These are phyloP conservation scores for Thinopyrum elongatum DNA, from an alignment of 176 grass and related monocot genomes.

Conservation along the genomic window DNA sequence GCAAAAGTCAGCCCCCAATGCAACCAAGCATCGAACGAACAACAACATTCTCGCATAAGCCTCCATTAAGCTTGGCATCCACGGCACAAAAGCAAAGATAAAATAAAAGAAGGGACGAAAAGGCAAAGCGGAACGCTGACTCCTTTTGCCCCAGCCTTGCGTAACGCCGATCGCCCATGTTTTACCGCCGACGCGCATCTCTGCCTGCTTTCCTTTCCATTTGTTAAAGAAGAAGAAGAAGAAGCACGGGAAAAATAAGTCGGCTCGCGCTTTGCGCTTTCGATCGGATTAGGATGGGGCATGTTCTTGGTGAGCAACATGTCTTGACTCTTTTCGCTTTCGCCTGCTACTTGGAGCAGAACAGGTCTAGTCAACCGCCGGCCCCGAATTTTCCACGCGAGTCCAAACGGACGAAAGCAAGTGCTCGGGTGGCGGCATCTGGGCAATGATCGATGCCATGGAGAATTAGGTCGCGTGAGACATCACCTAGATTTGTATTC, in stretches of 20 bases:
- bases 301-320: slow-evolving; percentile 39
- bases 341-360: neutral
- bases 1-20: neutral
- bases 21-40: neutral
- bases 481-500: slow-evolving; percentile 12
- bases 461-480: slow-evolving; percentile 23
- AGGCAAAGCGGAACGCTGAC: slow-evolving; percentile 41
- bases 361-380: slow-evolving; percentile 13
- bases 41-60: slow-evolving; percentile 36
- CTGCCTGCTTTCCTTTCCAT: slow-evolving; percentile 28
- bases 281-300: slow-evolving; percentile 36
- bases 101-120: slow-evolving; percentile 9
- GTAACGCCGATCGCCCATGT: slow-evolving; percentile 35
- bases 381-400: slow-evolving; percentile 22
- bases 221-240: slow-evolving; percentile 1
- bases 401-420: slow-evolving; percentile 39
- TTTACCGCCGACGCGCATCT: neutral
- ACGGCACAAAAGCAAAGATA: slow-evolving; percentile 17
- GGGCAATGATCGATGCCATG: slow-evolving; percentile 25
- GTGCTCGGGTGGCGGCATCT: neutral
- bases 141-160: slow-evolving; percentile 30
- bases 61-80: slow-evolving; percentile 33
- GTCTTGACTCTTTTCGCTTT: slow-evolving; percentile 34
- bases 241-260: neutral
- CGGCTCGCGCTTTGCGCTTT: slow-evolving; percentile 24